Evolutionary conservation across 208 protist species (phyloP), one percentile per base, ranked within the genome.

Genomic region (Phytomonas serpens): DNA sequence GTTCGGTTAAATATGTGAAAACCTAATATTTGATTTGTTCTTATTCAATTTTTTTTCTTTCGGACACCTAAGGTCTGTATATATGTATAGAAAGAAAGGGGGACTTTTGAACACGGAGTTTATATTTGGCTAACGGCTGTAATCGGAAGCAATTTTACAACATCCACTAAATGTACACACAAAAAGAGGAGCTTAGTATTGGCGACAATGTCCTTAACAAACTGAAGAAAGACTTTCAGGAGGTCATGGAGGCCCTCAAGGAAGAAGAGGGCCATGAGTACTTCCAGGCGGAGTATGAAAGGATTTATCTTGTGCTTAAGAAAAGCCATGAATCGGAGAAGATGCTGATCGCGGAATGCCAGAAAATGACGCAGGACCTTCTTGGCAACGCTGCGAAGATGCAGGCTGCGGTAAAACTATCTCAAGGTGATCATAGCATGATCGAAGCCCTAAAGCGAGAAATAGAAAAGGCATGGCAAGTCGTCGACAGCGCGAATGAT

Each of bases 281-380:
- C 30, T 99, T 99, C 80, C 89, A 96, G 4, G 69, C 91, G 7
- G 98, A 99, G 80, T 99, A 99, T 79, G 97, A 99, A 47, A 99
- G 99, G 73, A 77, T 99, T 13, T 97, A 99, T 73, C 76, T 87
- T 34, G 97, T 97, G 0, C 84, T 99, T 11, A 92, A 96, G 71
- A 98, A 98, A 72, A 98, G 94, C 52, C 98, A 99, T 75, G 93
- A 98, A 72, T 98, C 90, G 67, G 98, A 99, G 78, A 98, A 99
- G 85, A 74, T 89, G 32, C 81, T 99, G 30, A 95, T 99, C n/a
- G 74, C 90, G 63, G 92, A 97, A 68, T 98, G 97, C 74, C 88
- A 97, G 36, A 92, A 99, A 71, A 82, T 99, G 32, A 99, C 97
- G 68, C 82, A 95, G 40, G 95, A 99, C 78, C 97, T 99, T 27